Base-by-base conservation (phyloP, 169 alveolate species). In the Miamiensis avidus region DNA sequence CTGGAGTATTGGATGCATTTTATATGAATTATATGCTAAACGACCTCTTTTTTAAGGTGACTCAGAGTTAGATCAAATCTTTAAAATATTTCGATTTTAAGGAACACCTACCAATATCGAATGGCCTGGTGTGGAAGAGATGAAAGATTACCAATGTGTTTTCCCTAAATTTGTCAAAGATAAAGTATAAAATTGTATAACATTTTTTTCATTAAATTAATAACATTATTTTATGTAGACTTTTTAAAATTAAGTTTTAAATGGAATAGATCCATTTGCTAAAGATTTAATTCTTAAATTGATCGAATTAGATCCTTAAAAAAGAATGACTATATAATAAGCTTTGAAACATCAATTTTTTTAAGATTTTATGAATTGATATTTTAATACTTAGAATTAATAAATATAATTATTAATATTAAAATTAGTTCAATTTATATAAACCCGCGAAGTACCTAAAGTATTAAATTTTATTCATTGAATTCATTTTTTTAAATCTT, bases 1-100 rank as follows among this genome's bases (percentile, higher is more conserved):
- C 29, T 94, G 95, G 94, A 87, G 94, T 76, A 65, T 91, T 6
- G 97, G 97, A 16, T 88, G 93, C 75, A 89, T 94, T 15, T 92
- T 94, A 82, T 92, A 82, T 82, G 97, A 94, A 89, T 85, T 94
- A 91, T 88, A 91, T 0, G 89, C 84, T n/a, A 85, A 85, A 69
- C 76, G 87, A 78, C 93, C 95, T 20, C 77, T 94, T 0, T 94
- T 94, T 82, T 76, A 65, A 31, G 90, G 91, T 16, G 89, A 84
- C 32, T 82, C 92, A 25, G 96, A 94, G 85, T 92, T 94, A 1
- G 97, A 91, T 65, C 84, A 89, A 34, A 81, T 94, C 25, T 91
- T 91, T 76, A 93, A 91, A 81, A 94, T 94, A 32, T 94, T 94
- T 86, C 81, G 90, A 81, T 78, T 91, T 74, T 83, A 85, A 82